Percentiles rank a stretch among this genome's conserved stretches.
Conservation (phyloP, 805 yeast genomes). For the Diddensiella santjacobensis region DNA sequence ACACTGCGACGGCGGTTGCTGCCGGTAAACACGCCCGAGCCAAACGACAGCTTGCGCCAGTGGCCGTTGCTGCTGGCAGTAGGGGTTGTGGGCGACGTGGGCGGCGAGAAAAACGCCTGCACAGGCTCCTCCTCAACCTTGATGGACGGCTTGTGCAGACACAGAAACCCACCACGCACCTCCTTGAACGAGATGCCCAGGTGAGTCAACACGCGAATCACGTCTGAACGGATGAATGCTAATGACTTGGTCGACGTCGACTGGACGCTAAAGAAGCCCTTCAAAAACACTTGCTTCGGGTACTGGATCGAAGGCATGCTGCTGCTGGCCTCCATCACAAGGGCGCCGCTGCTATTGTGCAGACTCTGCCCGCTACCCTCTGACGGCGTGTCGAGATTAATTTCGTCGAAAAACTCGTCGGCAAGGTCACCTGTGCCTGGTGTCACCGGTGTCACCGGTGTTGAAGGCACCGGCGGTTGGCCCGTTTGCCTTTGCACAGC, state of each 20-base stretch:
- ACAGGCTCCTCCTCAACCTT: constrained; percentile 12
- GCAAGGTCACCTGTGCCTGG: constrained; percentile 14
- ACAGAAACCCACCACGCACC: constrained; percentile 90
- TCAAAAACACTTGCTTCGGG: constrained; percentile 84
- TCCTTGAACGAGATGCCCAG: constrained; percentile 81
- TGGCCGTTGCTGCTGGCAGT: constrained; percentile 24
- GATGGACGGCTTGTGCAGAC: constrained; percentile 53
- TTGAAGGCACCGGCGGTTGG: constrained; percentile 4
- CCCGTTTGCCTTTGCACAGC: neutral
- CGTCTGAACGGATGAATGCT: constrained; percentile 80
- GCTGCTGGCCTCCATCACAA: constrained; percentile 24
- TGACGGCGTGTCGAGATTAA: constrained; percentile 18
- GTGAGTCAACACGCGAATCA: constrained; percentile 69
- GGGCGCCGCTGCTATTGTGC: neutral
- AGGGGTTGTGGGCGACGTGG: constrained; percentile 18
- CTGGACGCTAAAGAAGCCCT: constrained; percentile 92
- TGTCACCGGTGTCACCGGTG: constrained; percentile 8
- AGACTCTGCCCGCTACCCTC: constrained; percentile 7
- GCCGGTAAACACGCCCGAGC: constrained; percentile 24
- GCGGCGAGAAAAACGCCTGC: constrained; percentile 14
- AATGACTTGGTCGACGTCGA: constrained; percentile 91
- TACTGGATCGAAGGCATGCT: constrained; percentile 89
- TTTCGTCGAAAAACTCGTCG: constrained; percentile 24
- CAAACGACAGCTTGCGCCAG: constrained; percentile 29
- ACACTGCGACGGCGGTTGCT: constrained; percentile 20